These are phyloP conservation scores for Cladophialophora exuberans DNA, from an alignment of 2,329 filamentous ascomycete genomes.

Conservation along the genomic window DNA sequence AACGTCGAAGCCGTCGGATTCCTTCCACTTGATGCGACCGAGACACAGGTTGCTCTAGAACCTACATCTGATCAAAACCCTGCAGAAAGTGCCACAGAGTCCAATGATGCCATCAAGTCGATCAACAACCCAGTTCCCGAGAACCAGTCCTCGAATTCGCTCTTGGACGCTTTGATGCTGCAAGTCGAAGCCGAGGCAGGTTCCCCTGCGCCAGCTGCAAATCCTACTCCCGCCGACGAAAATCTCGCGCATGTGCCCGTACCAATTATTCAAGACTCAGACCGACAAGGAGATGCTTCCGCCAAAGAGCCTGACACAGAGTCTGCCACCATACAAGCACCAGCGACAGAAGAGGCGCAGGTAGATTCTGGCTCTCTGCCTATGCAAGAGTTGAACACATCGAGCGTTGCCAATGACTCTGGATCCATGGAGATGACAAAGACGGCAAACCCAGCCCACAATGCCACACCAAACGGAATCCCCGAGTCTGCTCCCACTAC, in stretches of 20 bases:
- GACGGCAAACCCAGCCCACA: neutral
- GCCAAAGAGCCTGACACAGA: neutral
- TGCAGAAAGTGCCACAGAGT: too few relatives aligned
- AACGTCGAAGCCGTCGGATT: neutral
- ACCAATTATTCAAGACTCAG: neutral
- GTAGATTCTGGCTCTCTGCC: too few relatives aligned
- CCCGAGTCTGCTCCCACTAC: slow-evolving; percentile 6
- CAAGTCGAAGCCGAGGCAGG: slow-evolving; percentile 31
- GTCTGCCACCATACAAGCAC: neutral
- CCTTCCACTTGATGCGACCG: neutral
- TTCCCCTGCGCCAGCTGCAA: neutral
- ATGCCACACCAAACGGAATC: neutral
- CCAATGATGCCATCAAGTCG: neutral
- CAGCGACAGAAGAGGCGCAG: neutral
- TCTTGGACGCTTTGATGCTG: slow-evolving; percentile 32
- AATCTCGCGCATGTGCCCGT: neutral
- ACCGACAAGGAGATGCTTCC: too few relatives aligned
- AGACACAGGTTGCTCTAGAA: neutral
- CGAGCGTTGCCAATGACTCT: neutral
- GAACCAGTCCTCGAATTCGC: slow-evolving; percentile 18
- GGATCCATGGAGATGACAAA: slow-evolving; percentile 8
- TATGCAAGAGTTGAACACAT: neutral
- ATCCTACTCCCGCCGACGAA: neutral
- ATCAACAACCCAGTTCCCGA: neutral
- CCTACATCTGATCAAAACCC: neutral